These are phyloP conservation scores for Senna tora DNA, from an alignment of 306 rosid species.

Conservation along the genomic window DNA sequence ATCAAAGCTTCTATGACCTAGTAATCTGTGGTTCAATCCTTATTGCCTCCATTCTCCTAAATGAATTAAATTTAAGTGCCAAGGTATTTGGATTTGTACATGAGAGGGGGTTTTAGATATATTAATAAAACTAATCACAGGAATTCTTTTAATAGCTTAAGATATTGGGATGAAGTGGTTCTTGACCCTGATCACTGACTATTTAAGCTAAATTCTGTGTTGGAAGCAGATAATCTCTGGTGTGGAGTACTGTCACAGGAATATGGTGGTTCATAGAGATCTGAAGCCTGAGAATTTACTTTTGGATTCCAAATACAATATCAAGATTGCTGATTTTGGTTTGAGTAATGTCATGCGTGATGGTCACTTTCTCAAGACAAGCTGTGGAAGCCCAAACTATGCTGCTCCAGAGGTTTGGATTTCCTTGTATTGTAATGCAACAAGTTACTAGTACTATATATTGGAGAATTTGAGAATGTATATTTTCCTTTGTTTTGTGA, in stretches of 20 bases:
- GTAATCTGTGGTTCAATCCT: too few relatives aligned
- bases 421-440: constrained; percentile 24
- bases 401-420: constrained; percentile 87
- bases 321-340: constrained; percentile 94
- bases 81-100: too few relatives aligned
- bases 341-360: constrained; percentile 88
- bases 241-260: constrained; percentile 93
- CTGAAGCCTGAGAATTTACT: constrained; percentile 92
- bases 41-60: too few relatives aligned
- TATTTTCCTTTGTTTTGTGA: constrained; percentile 12
- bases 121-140: too few relatives aligned
- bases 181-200: neutral
- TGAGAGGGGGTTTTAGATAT: too few relatives aligned
- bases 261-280: constrained; percentile 94
- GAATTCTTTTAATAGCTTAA: too few relatives aligned
- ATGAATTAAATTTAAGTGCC: too few relatives aligned
- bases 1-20: too few relatives aligned
- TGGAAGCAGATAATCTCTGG: constrained; percentile 80
- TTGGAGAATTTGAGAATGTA: neutral
- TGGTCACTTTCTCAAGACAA: constrained; percentile 54
- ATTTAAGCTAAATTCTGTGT: constrained; percentile 29
- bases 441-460: neutral
- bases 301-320: constrained; percentile 78
- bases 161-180: too few relatives aligned
- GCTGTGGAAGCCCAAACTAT: constrained; percentile 95